Evolutionary conservation across 169 alveolate species (phyloP).

Genomic region (Plasmodium fragile): DNA sequence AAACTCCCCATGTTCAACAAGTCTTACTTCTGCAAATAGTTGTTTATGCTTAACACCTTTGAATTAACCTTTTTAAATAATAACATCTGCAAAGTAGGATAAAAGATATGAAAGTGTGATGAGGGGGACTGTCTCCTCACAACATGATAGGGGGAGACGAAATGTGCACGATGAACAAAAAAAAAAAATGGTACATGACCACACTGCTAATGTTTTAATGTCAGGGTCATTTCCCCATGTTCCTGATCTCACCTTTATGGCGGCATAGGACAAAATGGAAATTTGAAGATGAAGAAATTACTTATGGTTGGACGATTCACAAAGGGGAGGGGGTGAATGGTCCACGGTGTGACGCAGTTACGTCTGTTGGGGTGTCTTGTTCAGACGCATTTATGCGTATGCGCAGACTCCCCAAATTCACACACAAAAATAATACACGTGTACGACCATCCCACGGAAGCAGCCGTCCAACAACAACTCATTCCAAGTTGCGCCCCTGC

Average conservation of each 20-base stretch:
- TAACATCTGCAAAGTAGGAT: constrained; percentile 38
- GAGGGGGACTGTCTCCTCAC: not conserved
- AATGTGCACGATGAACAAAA: not conserved
- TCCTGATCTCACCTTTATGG: not conserved
- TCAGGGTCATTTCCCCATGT: not conserved
- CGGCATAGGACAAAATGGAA: not conserved
- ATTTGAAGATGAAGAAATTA: not conserved
- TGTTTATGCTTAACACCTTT: constrained; percentile 74
- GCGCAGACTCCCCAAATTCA: not conserved
- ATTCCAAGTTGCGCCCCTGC: constrained; percentile 3
- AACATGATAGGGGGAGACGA: not conserved
- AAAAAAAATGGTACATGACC: not conserved
- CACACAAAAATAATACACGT: not conserved
- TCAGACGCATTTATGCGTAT: not conserved
- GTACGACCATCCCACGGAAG: not conserved
- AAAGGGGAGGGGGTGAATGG: not conserved
- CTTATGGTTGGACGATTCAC: not conserved
- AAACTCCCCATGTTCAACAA: not conserved
- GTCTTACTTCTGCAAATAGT: constrained; percentile 64
- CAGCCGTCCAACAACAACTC: not conserved
- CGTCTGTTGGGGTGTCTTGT: not conserved
- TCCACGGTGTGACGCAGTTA: not conserved
- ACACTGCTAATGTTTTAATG: not conserved
- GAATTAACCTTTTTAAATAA: constrained; percentile 72
- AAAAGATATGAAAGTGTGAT: not conserved